Evolutionary conservation across 345 rosid genomes (phyloP).

Genomic region (Linum trigynum): DNA sequence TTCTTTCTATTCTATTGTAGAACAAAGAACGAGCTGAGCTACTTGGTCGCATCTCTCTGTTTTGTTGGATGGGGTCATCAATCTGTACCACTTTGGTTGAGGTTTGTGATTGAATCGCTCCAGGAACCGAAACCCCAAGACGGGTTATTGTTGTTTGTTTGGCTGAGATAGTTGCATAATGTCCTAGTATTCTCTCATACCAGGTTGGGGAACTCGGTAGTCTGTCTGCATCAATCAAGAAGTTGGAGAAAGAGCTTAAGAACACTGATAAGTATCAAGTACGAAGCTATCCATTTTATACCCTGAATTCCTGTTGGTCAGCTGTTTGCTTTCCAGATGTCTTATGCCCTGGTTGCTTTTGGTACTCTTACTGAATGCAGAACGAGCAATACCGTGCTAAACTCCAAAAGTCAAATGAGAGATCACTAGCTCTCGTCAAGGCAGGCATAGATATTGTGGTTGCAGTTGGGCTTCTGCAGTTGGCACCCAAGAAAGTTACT

Average conservation of each 20-base stretch:
- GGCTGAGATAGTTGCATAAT: not conserved
- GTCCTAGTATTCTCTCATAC: not conserved
- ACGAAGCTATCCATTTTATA: constrained; percentile 4
- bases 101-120: constrained; percentile 34
- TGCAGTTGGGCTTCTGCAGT: constrained; percentile 80
- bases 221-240: constrained; percentile 73
- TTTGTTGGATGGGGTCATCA: constrained; percentile 91
- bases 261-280: constrained; percentile 57
- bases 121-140: not conserved
- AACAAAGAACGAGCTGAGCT: constrained; percentile 79
- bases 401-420: constrained; percentile 70
- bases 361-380: constrained; percentile 24
- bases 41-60: constrained; percentile 71
- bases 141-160: not conserved
- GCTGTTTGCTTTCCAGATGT: too few species aligned
- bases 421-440: constrained; percentile 73
- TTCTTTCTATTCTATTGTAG: constrained; percentile 22
- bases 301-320: not conserved
- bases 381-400: constrained; percentile 63
- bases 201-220: constrained; percentile 83
- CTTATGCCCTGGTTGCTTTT: not conserved
- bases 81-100: constrained; percentile 67
- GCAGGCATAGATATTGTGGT: constrained; percentile 78
- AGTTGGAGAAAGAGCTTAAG: constrained; percentile 69
- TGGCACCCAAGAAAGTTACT: constrained; percentile 74